Base-by-base conservation (phyloP, 176 grass and related monocot species). In the Phragmites australis region DNA sequence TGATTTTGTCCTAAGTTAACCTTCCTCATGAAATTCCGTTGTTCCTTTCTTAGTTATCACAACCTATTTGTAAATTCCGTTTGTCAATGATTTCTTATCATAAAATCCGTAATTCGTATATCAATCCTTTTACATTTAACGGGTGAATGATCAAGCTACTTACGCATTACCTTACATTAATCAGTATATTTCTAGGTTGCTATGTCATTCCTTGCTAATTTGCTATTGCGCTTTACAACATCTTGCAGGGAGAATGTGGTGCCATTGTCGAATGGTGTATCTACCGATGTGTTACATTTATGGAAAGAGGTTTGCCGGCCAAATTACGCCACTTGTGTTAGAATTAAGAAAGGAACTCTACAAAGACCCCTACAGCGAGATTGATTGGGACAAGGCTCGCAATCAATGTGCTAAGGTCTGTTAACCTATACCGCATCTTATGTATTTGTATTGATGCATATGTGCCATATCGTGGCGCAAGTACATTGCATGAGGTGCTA, bases 391-490 rank as follows among this genome's bases (percentile, higher is more conserved):
- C 77, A 85, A 60, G 85, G 93, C 96, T 82, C 90, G 93, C 42
- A 99, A 95, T 25, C 86, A 83, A 79, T 99, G 96, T 86, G 92
- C 96, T 65, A 99, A 99, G 96, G 96, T 99, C 72, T 88, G 81
- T 79, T 65, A 50, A 14, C 56, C 48, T 55, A 42, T 68, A 43
- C 42, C 39, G 25, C 61, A 16, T 7, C 19, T 58, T 82, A 73
- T 57, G 76, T 83, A 17, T 72, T 51, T 19, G 18, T 21, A 37
- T 81, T 64, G 25, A 47, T 70, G 6, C 14, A 39, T 11, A 34
- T 63, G 53, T 13, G n/a, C 17, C 21, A 74, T 74, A 72, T 30
- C 42, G 8, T 47, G 11, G 5, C 5, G 23, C 27, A 66, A 75
- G 7, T 65, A 54, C 46, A 70, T 63, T 37, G 25, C 47, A 50